A percentile compares a stretch with the other conserved stretches of the same genome.
Evolutionary conservation across 1,284 basidiomycete genomes (phyloP).

Genomic region (Pseudozyma sp.): DNA sequence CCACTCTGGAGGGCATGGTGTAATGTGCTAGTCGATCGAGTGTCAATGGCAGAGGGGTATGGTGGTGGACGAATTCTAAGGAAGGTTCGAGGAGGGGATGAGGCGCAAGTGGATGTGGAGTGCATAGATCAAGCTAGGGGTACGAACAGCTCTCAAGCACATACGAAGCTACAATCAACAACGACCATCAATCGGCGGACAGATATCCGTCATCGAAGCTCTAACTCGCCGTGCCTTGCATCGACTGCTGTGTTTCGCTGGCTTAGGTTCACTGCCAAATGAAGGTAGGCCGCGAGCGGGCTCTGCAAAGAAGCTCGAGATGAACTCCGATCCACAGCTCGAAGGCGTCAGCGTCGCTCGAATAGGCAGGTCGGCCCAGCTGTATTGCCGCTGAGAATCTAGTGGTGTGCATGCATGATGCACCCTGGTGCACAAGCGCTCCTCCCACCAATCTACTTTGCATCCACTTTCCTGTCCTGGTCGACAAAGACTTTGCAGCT

Average conservation of each 20-base stretch:
- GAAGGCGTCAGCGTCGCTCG: slow-evolving; percentile 10
- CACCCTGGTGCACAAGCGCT: slow-evolving; percentile 20
- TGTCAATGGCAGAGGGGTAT: background rate
- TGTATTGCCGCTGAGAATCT: slow-evolving; percentile 11
- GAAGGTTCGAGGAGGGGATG: no score
- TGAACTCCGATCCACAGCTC: slow-evolving; percentile 12
- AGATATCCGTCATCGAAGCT: slow-evolving; percentile 14
- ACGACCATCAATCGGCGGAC: background rate
- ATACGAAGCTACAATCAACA: background rate
- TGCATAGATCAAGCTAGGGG: background rate
- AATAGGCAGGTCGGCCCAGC: slow-evolving; percentile 23
- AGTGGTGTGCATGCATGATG: slow-evolving; percentile 23
- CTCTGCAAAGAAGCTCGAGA: background rate
- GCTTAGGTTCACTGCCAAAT: no score
- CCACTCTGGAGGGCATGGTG: slow-evolving; percentile 22
- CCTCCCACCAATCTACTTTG: slow-evolving; percentile 38
- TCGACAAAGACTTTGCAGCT: no score
- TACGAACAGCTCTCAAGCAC: no score
- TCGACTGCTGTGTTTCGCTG: background rate
- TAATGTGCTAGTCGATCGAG: background rate
- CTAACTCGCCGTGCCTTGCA: slow-evolving; percentile 8
- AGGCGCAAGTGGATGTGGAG: background rate
- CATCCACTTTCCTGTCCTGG: slow-evolving; percentile 4
- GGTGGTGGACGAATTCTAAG: background rate
- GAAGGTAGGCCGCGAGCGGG: background rate